Evolutionary conservation across 2,329 filamentous ascomycete species (phyloP).

Genomic region (Colletotrichum filicis): DNA sequence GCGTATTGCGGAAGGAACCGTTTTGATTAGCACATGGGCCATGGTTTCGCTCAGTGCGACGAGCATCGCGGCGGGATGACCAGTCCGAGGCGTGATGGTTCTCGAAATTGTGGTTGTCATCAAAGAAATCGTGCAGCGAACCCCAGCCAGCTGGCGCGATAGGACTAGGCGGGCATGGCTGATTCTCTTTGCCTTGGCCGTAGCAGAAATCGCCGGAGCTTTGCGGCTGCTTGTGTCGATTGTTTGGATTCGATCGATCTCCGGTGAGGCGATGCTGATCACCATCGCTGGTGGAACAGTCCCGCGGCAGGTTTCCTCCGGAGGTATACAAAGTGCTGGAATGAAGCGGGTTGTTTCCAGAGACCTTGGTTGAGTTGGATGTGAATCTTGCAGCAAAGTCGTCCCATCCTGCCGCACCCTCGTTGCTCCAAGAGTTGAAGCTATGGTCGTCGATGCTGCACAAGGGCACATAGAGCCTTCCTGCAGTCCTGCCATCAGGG

Average conservation of each 20-base stretch:
- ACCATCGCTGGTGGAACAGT: neutral
- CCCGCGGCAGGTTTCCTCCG: neutral
- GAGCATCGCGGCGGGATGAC: neutral
- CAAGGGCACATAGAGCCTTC: neutral
- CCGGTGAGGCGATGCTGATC: neutral
- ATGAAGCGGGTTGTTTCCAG: neutral
- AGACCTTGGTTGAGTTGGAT: neutral
- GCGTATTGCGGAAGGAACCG: neutral
- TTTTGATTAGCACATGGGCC: neutral
- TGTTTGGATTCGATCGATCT: neutral
- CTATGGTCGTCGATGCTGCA: constrained; percentile 22
- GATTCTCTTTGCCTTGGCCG: constrained; percentile 25
- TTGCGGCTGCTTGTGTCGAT: neutral
- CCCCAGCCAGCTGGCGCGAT: neutral
- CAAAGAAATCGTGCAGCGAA: neutral
- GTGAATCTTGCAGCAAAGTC: neutral
- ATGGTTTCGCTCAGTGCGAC: neutral
- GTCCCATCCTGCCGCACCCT: neutral
- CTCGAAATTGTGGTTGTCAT: neutral
- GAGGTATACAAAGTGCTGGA: neutral
- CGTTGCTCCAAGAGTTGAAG: constrained; percentile 29
- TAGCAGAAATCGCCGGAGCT: neutral
- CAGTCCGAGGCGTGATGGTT: neutral
- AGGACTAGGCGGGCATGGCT: neutral
- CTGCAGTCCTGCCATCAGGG: constrained; percentile 23